Evolutionary conservation across 192 early-diverging fungal genomes (phyloP), one percentile per base, ranked within the genome.

Genomic region (Thoreauomyces humboldtii): DNA sequence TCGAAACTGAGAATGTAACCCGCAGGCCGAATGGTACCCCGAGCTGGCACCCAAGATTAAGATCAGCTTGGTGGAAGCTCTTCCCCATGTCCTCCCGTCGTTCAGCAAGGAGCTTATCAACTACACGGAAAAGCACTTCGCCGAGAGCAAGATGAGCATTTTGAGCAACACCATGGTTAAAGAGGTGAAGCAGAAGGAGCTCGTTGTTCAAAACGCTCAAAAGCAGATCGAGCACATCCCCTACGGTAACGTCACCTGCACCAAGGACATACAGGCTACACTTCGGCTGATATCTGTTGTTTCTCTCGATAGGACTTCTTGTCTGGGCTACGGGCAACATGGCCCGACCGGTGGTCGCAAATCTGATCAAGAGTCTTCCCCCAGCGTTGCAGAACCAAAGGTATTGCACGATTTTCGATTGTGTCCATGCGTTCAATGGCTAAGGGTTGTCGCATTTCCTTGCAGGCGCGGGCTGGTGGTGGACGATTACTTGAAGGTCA

Each of bases 281-380:
- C 24, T 34, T 33, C 42, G 45, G 4, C 50, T 5, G 7, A 28
- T 38, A 58, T 37, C 2, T 5, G 19, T 36, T 36, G n/a, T 19
- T 41, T 61, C 15, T 50, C 15, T 1, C 31, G 45, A 19, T 21
- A 65, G 71, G 79, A 42, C 68, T 93, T 33, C 69, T 92, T 24
- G 90, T 92, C 4, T 93, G 92, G 92, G 90, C 92, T 15, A 92
- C 92, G 2, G 92, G 92, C 36, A 92, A 92, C 68, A 85, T 88
- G 24, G 71, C 85, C 19, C 74, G 89, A 12, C 84, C 86, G 15
- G 70, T 90, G 41, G 78, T 89, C 29, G 69, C 72, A 12, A 78
- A 87, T 51, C 70, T 92, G 72, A 89, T 91, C 75, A 67, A 73
- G 34, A 76, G 78, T 50, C 47, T 91, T 2, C 69, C 71, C 17